A percentile compares a stretch with the other conserved stretches of the same genome.
Evolutionary conservation across 176 grass and related monocot species (phyloP).

Genomic region (Triticum aestivum): IWGSC_CS_RefSeq_v2.1 NC_057810.1:660923739-660924238

Average conservation of each 20-base stretch:
- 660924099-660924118: conserved; percentile 13
- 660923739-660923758: not conserved
- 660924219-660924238: no score
- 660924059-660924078: not conserved
- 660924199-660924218: not conserved
- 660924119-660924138: conserved; percentile 1
- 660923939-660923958: not conserved
- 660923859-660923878: conserved; percentile 16
- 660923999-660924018: not conserved
- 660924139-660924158: not conserved
- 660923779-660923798: not conserved
- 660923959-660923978: not conserved
- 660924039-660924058: not conserved
- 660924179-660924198: not conserved
- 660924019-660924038: not conserved
- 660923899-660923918: not conserved
- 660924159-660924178: not conserved
- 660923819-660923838: not conserved
- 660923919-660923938: not conserved
- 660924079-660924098: not conserved
- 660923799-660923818: not conserved
- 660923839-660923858: not conserved
- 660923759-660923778: conserved; percentile 34
- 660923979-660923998: not conserved
- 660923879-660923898: not conserved